phyloP scores from a whole-genome alignment of 768 basidiomycete genomes.

The Gymnopilus dilepis region DNA sequence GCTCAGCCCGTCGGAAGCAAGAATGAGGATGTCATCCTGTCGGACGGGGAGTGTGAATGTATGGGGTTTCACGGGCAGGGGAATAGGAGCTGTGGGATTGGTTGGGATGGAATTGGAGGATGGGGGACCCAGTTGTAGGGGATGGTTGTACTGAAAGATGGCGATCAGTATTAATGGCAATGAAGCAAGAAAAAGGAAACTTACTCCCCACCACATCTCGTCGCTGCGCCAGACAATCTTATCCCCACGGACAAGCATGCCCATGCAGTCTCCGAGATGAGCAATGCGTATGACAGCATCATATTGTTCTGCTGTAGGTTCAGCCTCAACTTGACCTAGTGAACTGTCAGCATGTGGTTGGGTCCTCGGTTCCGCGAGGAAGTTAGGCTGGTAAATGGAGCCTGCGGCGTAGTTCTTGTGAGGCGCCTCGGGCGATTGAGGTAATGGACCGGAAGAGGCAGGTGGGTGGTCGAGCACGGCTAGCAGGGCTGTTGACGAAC shows the following conservation, averaged over 20 bases:
- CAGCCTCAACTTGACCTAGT: constrained; percentile 7
- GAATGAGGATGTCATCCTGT: constrained; percentile 77
- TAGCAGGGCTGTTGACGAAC: constrained; percentile 72
- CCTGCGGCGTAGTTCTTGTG: constrained; percentile 30
- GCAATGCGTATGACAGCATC: constrained; percentile 80
- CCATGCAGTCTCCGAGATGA: constrained; percentile 88
- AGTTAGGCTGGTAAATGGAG: constrained; percentile 13
- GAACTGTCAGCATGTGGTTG: background rate
- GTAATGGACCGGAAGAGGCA: constrained; percentile 15
- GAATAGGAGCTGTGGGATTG: constrained; percentile 50
- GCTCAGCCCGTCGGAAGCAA: constrained; percentile 80
- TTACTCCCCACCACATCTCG: constrained; percentile 91
- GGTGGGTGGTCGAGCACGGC: constrained; percentile 60
- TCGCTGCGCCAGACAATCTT: constrained; percentile 84
- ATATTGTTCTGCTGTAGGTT: constrained; percentile 18
- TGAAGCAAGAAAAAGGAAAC: constrained; percentile 29
- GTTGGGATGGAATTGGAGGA: constrained; percentile 31
- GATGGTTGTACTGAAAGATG: constrained; percentile 45
- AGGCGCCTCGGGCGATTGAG: constrained; percentile 22
- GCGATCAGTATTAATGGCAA: background rate
- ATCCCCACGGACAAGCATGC: constrained; percentile 81
- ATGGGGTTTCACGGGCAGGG: constrained; percentile 38
- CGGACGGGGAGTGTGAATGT: constrained; percentile 71
- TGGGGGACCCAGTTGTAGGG: constrained; percentile 50
- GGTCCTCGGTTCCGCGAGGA: background rate